Evolutionary conservation across 352 stramenopile genomes (phyloP).

Genomic region (Pythium rhizo-oryzae): DNA sequence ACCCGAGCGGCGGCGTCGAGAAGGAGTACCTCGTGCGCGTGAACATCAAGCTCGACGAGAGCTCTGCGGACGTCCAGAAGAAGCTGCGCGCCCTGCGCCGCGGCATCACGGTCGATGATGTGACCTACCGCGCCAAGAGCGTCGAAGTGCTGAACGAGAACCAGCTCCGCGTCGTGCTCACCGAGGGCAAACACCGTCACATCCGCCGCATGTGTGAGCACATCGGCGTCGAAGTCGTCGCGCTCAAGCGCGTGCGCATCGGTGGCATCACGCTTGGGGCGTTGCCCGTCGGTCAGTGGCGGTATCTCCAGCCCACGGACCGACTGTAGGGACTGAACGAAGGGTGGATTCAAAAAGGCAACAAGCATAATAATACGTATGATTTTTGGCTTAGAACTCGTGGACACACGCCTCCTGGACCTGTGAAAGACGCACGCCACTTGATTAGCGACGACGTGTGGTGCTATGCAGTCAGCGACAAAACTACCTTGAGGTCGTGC

Average conservation of each 20-base stretch:
- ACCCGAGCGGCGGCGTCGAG: constrained; percentile 69
- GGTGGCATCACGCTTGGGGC: constrained; percentile 83
- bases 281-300: constrained; percentile 75
- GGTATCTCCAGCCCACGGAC: constrained; percentile 76
- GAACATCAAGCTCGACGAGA: constrained; percentile 51
- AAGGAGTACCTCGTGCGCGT: constrained; percentile 89
- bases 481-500: constrained; percentile 57
- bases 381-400: constrained; percentile 34
- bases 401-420: constrained; percentile 53
- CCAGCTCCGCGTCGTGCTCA: constrained; percentile 89
- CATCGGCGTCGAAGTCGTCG: constrained; percentile 89
- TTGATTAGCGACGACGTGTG: neutral
- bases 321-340: too few relatives aligned
- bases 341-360: constrained; percentile 17
- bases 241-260: constrained; percentile 92
- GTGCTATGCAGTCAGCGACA: neutral
- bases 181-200: constrained; percentile 95
- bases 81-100: constrained; percentile 48
- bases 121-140: constrained; percentile 77
- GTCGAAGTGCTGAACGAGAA: constrained; percentile 83
- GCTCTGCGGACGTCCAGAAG: constrained; percentile 33
- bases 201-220: constrained; percentile 96
- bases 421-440: constrained; percentile 24
- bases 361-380: neutral
- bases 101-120: constrained; percentile 60